Evolutionary conservation across 1,284 basidiomycete genomes (phyloP).

Genomic region (Albatrellus sp.): DNA sequence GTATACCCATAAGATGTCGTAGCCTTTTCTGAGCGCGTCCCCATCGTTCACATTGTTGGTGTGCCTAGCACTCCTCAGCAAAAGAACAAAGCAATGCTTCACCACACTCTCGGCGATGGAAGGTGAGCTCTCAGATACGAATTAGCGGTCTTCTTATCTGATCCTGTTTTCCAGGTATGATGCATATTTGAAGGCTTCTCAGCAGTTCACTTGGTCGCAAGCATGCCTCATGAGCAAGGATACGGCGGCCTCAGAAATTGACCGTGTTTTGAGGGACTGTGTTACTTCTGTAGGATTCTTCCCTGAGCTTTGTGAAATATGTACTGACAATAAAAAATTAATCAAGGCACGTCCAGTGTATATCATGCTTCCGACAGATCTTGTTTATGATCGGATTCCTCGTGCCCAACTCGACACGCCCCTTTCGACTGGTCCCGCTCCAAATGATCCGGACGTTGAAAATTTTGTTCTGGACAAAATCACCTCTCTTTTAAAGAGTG

Average conservation of each 20-base stretch:
- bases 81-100: slow-evolving; percentile 57
- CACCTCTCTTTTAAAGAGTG: slow-evolving; percentile 46
- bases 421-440: slow-evolving; percentile 36
- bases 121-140: slow-evolving; percentile 25
- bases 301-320: too few species aligned
- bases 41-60: slow-evolving; percentile 87
- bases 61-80: slow-evolving; percentile 70
- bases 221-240: slow-evolving; percentile 42
- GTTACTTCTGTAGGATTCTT: slow-evolving; percentile 39
- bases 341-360: slow-evolving; percentile 76
- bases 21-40: slow-evolving; percentile 84
- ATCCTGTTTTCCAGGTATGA: slow-evolving; percentile 35
- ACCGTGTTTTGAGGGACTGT: slow-evolving; percentile 68
- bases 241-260: slow-evolving; percentile 62
- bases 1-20: background rate
- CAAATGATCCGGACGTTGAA: slow-evolving; percentile 51
- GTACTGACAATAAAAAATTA: background rate
- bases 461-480: slow-evolving; percentile 69
- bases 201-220: slow-evolving; percentile 67
- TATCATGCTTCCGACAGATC: slow-evolving; percentile 78
- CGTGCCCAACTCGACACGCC: slow-evolving; percentile 52
- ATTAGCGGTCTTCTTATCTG: background rate
- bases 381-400: slow-evolving; percentile 63
- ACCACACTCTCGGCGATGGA: slow-evolving; percentile 83
- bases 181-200: slow-evolving; percentile 69